Conservation (phyloP, 2,329 filamentous ascomycete genomes). For the Pseudogymnoascus sp. region DNA sequence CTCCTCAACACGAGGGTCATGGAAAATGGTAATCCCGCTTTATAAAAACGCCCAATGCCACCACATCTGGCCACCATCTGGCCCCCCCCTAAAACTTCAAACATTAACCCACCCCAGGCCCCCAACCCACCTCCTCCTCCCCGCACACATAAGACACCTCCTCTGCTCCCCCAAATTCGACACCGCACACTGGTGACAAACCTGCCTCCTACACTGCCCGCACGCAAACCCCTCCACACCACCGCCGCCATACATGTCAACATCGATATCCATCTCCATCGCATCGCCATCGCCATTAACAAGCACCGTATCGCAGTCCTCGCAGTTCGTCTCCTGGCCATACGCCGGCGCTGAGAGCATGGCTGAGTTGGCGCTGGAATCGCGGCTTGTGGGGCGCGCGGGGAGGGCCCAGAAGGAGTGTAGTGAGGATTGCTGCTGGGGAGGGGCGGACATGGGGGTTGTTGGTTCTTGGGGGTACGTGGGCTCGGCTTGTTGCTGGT, state of each 20-base stretch:
- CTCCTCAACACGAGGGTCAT: background rate
- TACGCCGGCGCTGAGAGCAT: conserved; percentile 14
- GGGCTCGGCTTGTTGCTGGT: conserved; percentile 16
- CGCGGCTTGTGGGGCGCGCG: conserved; percentile 16
- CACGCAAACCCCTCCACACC: conserved; percentile 32
- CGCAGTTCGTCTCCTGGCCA: conserved; percentile 36
- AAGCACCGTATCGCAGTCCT: conserved; percentile 42
- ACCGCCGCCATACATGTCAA: conserved; percentile 32
- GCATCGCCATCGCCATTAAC: conserved; percentile 20
- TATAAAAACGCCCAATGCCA: background rate
- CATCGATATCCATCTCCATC: conserved; percentile 35
- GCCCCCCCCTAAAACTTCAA: background rate
- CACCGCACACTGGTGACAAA: conserved; percentile 52
- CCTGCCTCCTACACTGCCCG: conserved; percentile 43
- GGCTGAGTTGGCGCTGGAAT: conserved; percentile 21
- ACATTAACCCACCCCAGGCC: conserved; percentile 14
- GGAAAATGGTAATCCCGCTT: background rate
- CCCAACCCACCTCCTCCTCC: conserved; percentile 23
- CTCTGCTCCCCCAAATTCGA: conserved; percentile 48
- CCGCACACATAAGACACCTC: conserved; percentile 45
- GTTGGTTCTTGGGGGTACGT: conserved; percentile 13
- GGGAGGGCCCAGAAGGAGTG: conserved; percentile 55
- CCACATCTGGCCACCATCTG: background rate
- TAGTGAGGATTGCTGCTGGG: conserved; percentile 41
- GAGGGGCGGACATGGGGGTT: conserved; percentile 15